Conservation (phyloP, 768 basidiomycete species). For the Neoboletus magnificus region DNA sequence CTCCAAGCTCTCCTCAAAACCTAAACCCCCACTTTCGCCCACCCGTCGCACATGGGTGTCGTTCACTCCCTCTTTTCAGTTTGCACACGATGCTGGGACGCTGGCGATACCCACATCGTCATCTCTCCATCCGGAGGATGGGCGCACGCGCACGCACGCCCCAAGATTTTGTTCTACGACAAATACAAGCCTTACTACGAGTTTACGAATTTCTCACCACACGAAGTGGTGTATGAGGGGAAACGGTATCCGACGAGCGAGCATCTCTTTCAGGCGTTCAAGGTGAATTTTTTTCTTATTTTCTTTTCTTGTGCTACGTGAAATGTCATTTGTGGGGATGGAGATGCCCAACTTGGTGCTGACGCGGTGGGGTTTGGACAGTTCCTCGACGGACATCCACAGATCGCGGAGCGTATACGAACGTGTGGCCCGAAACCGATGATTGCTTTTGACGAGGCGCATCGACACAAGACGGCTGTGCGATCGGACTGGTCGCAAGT, state of each 20-base stretch:
- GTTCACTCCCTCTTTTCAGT: slow-evolving; percentile 13
- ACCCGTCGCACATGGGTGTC: slow-evolving; percentile 15
- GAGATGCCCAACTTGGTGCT: neutral
- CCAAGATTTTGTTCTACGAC: slow-evolving; percentile 56
- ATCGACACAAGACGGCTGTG: slow-evolving; percentile 60
- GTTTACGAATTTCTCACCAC: slow-evolving; percentile 71
- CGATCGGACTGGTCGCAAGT: slow-evolving; percentile 64
- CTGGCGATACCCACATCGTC: slow-evolving; percentile 28
- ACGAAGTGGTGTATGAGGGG: slow-evolving; percentile 61
- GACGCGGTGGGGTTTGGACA: slow-evolving; percentile 21
- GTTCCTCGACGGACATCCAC: slow-evolving; percentile 60
- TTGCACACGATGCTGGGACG: slow-evolving; percentile 26
- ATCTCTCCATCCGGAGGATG: slow-evolving; percentile 24
- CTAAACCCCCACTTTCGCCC: neutral
- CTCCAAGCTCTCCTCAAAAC: neutral
- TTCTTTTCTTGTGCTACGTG: neutral
- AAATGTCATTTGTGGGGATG: neutral
- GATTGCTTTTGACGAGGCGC: slow-evolving; percentile 63
- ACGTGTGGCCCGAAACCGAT: slow-evolving; percentile 59
- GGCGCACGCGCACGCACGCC: slow-evolving; percentile 24
- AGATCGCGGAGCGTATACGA: slow-evolving; percentile 67
- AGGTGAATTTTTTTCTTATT: slow-evolving; percentile 36
- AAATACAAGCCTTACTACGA: slow-evolving; percentile 64
- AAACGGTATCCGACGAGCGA: slow-evolving; percentile 72
- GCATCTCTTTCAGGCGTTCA: slow-evolving; percentile 76